phyloP scores from a whole-genome alignment of 495 filamentous ascomycete species.

The Pseudoneurospora amorphoporcata region DNA sequence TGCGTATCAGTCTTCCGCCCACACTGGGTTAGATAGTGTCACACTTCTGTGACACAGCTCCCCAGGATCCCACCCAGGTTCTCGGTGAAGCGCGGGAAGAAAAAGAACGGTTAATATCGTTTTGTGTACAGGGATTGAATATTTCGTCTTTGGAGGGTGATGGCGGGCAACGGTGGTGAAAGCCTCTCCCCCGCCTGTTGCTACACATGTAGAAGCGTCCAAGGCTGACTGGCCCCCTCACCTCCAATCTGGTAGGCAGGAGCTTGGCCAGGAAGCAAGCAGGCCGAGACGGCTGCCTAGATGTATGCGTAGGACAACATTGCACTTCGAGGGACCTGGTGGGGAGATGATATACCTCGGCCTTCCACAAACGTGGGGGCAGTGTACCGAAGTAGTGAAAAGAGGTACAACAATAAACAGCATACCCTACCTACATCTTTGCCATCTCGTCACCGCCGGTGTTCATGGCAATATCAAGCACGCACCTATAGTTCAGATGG shows the following conservation, averaged over 20 bases:
- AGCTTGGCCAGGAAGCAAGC: neutral
- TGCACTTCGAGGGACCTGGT: neutral
- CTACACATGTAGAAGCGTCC: neutral
- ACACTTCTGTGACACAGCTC: neutral
- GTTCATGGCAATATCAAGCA: too few relatives aligned
- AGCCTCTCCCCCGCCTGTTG: neutral
- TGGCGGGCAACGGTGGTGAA: neutral
- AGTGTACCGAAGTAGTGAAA: neutral
- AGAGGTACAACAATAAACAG: neutral
- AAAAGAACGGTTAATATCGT: neutral
- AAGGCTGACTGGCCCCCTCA: neutral
- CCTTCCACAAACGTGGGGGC: neutral
- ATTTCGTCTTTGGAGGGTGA: neutral
- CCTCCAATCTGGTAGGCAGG: neutral
- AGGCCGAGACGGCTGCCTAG: neutral
- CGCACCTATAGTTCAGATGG: neutral
- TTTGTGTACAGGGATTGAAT: neutral
- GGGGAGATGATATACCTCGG: neutral
- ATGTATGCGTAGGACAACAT: neutral
- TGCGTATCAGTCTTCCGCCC: neutral
- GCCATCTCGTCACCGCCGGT: too few relatives aligned
- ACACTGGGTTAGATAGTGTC: neutral
- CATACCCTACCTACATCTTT: too few relatives aligned
- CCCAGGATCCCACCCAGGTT: neutral
- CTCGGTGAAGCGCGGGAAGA: neutral